Percentiles rank a stretch among this genome's conserved stretches.
Conservation (phyloP, 1,284 basidiomycete species). For the Fomitopsis palustris region DNA sequence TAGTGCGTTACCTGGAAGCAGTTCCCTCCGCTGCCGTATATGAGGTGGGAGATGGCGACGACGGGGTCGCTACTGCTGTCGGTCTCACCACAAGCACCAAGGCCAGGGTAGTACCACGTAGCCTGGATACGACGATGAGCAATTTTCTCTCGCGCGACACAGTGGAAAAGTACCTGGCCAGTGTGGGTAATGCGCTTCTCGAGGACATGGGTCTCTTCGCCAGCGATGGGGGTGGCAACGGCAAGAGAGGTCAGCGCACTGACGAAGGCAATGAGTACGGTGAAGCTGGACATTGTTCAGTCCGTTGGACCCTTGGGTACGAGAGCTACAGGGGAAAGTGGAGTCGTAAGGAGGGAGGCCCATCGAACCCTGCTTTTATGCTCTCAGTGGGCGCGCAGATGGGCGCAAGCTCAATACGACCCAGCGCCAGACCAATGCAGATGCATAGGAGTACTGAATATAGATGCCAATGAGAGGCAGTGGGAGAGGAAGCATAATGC, state of each 20-base stretch:
- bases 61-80: neutral
- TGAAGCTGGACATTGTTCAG: neutral
- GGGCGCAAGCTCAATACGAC: too few species aligned
- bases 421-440: too few species aligned
- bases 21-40: constrained; percentile 1
- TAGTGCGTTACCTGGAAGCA: neutral
- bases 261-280: neutral
- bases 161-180: neutral
- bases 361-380: neutral
- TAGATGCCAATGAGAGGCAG: too few species aligned
- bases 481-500: too few species aligned
- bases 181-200: neutral
- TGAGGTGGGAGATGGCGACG: neutral
- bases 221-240: neutral
- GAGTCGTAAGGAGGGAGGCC: neutral
- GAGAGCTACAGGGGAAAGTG: neutral
- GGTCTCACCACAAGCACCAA: constrained; percentile 1
- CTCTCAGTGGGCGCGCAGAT: too few species aligned
- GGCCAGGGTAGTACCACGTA: neutral
- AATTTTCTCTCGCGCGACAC: neutral
- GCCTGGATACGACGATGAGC: neutral
- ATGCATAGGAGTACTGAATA: too few species aligned
- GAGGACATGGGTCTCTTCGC: neutral
- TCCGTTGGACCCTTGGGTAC: neutral
- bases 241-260: neutral